Conservation (phyloP, 306 rosid genomes). For the Prunus salicina region DNA sequence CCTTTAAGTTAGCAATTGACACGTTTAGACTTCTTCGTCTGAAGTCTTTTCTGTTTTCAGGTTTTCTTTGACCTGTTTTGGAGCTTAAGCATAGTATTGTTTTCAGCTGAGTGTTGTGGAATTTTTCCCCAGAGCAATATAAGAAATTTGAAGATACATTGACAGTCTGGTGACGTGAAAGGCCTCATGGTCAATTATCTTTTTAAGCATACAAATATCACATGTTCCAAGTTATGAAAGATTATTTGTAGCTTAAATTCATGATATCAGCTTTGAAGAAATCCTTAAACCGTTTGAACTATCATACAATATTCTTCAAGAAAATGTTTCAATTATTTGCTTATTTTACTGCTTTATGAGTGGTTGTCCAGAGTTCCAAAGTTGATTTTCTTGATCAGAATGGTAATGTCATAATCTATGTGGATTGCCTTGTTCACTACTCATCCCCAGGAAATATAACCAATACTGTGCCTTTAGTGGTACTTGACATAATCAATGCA, state of each 20-base stretch:
- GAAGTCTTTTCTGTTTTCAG: background rate
- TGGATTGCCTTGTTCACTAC: background rate
- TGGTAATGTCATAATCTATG: background rate
- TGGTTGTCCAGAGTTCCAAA: background rate
- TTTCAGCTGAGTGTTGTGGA: background rate
- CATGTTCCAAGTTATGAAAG: too few species aligned
- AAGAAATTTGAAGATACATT: too few species aligned
- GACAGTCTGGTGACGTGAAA: too few species aligned
- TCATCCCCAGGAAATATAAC: background rate
- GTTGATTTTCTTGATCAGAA: background rate
- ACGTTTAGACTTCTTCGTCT: background rate
- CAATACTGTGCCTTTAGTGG: background rate
- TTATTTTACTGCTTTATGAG: background rate
- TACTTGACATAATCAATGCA: background rate
- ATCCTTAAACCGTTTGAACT: too few species aligned
- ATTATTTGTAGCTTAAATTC: too few species aligned
- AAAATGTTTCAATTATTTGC: background rate
- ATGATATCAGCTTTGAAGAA: too few species aligned
- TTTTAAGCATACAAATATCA: too few species aligned
- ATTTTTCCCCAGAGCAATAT: too few species aligned
- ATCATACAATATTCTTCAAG: too few species aligned
- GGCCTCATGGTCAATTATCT: too few species aligned
- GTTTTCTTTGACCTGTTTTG: background rate
- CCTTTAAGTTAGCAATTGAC: background rate
- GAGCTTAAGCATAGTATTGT: background rate